phyloP scores from a whole-genome alignment of 2,329 filamentous ascomycete species.

The Hymenoscyphus albidus region DNA sequence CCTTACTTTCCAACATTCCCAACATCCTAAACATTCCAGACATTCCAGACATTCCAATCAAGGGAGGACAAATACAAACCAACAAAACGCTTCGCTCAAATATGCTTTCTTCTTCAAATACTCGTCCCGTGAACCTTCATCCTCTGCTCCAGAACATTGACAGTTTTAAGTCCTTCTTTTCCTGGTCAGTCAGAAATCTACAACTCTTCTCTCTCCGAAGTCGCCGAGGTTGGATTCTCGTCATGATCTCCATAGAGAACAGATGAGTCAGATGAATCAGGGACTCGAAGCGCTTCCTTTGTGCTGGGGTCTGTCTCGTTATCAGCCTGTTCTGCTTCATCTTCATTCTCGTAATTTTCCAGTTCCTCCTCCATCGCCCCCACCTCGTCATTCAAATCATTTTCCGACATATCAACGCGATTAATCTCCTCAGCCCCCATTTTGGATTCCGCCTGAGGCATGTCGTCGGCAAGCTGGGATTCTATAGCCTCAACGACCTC shows the following conservation, averaged over 20 bases:
- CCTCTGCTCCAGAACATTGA: neutral
- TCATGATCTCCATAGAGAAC: neutral
- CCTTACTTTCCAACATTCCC: neutral
- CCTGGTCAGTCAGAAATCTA: neutral
- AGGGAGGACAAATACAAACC: neutral
- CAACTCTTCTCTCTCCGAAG: neutral
- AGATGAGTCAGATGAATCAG: neutral
- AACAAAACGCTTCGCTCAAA: neutral
- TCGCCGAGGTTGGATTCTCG: neutral
- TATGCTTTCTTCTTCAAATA: neutral
- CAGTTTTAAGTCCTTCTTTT: neutral
- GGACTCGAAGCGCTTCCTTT: neutral
- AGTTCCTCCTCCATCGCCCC: neutral
- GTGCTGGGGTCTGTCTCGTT: neutral
- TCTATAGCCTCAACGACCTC: neutral
- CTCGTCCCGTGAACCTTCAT: neutral
- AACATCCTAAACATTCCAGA: neutral
- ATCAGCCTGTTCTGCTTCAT: neutral
- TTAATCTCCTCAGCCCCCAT: neutral
- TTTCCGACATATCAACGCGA: neutral
- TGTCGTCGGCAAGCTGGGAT: neutral
- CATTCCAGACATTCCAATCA: neutral
- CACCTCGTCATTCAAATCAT: neutral
- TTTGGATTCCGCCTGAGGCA: neutral
- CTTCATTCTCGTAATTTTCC: neutral